A percentile compares a stretch with the other conserved stretches of the same genome.
Conservation (phyloP, 2,329 filamentous ascomycete species). For the Arthrobotrys sphaeroides region DNA sequence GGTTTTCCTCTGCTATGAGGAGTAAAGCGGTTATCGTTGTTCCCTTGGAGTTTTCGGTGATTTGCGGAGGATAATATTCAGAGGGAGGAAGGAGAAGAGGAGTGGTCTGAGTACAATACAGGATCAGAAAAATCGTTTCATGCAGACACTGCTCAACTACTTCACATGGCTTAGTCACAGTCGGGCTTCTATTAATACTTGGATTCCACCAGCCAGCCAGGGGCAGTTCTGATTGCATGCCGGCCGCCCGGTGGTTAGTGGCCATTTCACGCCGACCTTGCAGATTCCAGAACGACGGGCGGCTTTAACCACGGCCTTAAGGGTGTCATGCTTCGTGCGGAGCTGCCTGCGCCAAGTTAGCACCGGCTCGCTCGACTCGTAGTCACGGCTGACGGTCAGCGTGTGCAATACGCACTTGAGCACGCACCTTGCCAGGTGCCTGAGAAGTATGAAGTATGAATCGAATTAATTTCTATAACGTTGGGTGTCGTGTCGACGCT, state of each 20-base stretch:
- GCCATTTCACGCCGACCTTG: constrained; percentile 39
- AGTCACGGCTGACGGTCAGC: neutral
- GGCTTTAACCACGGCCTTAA: constrained; percentile 44
- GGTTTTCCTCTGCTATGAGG: constrained; percentile 25
- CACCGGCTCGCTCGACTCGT: neutral
- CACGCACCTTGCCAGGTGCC: too few relatives aligned
- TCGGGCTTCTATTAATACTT: neutral
- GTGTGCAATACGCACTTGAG: too few relatives aligned
- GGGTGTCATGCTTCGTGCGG: constrained; percentile 17
- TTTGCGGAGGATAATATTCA: constrained; percentile 20
- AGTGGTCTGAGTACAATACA: constrained; percentile 21
- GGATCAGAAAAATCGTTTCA: constrained; percentile 18
- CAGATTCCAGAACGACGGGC: constrained; percentile 33
- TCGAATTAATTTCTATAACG: neutral
- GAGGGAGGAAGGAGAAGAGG: constrained; percentile 7
- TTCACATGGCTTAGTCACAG: constrained; percentile 54
- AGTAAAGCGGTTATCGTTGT: constrained; percentile 32
- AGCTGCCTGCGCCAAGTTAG: too few relatives aligned
- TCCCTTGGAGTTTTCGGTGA: constrained; percentile 27
- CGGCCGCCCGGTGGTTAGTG: constrained; percentile 25
- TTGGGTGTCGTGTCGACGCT: neutral
- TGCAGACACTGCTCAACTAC: constrained; percentile 11
- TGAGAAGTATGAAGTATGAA: too few relatives aligned
- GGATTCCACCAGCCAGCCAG: constrained; percentile 11
- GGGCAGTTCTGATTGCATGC: constrained; percentile 15